Conservation (phyloP, 179 eudicot species). For the Dionaea muscipula region DNA sequence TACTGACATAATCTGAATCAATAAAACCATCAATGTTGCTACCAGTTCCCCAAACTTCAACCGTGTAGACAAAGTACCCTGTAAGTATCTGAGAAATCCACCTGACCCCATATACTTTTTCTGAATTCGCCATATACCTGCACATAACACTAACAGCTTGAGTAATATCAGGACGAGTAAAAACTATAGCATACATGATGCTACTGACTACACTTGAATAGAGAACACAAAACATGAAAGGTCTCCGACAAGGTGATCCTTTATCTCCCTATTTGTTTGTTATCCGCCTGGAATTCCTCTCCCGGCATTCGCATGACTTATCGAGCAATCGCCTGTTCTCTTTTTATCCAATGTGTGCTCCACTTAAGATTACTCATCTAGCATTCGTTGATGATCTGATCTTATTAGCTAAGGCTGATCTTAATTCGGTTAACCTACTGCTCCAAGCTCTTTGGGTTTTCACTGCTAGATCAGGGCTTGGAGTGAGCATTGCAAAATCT, state of each 20-base stretch:
- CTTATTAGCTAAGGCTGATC: not conserved
- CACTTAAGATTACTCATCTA: not conserved
- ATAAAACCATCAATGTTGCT: not conserved
- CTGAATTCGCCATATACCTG: not conserved
- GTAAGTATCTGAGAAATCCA: slow-evolving; percentile 1
- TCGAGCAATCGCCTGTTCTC: not conserved
- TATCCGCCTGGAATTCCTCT: too few species aligned
- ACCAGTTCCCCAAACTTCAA: not conserved
- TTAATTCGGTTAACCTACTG: not conserved
- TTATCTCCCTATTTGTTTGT: not conserved
- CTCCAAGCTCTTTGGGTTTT: too few species aligned
- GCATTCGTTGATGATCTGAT: not conserved
- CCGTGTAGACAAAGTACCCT: not conserved
- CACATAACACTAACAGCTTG: not conserved
- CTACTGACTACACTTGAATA: not conserved
- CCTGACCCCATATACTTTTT: not conserved
- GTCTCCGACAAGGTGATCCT: not conserved
- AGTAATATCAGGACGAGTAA: not conserved
- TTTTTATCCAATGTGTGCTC: not conserved
- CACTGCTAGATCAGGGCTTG: too few species aligned
- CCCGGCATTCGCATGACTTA: not conserved
- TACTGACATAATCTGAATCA: not conserved
- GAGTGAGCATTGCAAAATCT: too few species aligned
- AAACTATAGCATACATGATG: not conserved
- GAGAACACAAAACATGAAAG: not conserved